A percentile compares a stretch with the other conserved stretches of the same genome.
Conservation (phyloP, 106 monocot species). For the Xerophyta viscosa region DNA sequence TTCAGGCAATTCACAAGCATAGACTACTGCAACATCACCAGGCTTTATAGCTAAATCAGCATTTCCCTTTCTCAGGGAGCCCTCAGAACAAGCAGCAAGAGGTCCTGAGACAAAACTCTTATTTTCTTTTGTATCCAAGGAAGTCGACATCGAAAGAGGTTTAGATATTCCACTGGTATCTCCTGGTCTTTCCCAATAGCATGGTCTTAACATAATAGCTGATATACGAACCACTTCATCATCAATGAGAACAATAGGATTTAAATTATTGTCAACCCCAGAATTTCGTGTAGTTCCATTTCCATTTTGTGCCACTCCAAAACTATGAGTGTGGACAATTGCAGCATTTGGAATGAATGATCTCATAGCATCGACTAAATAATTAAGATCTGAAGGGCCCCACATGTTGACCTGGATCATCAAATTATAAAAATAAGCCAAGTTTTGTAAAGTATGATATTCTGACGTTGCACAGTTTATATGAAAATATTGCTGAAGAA, state of each 20-base stretch:
- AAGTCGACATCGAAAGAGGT: slow-evolving; percentile 4
- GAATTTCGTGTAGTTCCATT: slow-evolving; percentile 18
- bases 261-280: neutral
- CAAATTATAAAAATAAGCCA: neutral
- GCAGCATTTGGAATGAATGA: slow-evolving; percentile 91
- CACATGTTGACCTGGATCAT: slow-evolving; percentile 79
- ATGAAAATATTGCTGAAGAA: neutral
- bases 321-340: slow-evolving; percentile 85
- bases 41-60: slow-evolving; percentile 51
- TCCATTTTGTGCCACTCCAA: slow-evolving; percentile 34
- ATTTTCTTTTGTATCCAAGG: slow-evolving; percentile 6
- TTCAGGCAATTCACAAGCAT: slow-evolving; percentile 90
- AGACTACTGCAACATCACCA: slow-evolving; percentile 80
- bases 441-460: too few species aligned
- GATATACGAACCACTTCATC: slow-evolving; percentile 87
- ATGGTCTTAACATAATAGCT: slow-evolving; percentile 62
- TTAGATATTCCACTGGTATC: slow-evolving; percentile 6
- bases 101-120: neutral
- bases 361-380: slow-evolving; percentile 80
- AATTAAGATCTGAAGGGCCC: slow-evolving; percentile 95
- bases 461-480: too few species aligned
- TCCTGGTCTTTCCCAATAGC: slow-evolving; percentile 9
- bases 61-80: slow-evolving; percentile 14
- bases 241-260: slow-evolving; percentile 73
- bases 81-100: neutral